Evolutionary conservation across 495 filamentous ascomycete genomes (phyloP), one percentile per base, ranked within the genome.

Genomic region (Penicillium ucsense): DNA sequence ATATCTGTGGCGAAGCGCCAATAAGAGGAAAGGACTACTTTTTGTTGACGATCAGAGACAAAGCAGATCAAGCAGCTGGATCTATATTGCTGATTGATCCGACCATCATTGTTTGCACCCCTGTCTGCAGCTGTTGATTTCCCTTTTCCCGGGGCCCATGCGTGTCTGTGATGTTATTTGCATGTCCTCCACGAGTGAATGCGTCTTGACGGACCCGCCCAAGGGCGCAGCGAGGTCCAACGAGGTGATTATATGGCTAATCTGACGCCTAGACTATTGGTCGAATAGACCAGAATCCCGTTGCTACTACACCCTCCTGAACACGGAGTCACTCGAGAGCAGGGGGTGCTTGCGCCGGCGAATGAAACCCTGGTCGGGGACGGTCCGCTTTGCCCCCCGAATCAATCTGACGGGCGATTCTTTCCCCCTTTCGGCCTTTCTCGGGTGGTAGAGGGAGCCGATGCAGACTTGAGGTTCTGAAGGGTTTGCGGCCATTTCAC

Each of bases 371-470:
- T 35, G 48, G 40, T 42, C 33, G 39, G n/a, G 31, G 41, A 27
- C 20, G 34, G 29, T 46, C 47, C 41, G 31, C 38, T 50, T 49
- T 33, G n/a, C 34, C 38, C 41, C 45, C 41, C 41, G 45, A 47
- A 38, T 8, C 37, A 53, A 44, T 50, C 56, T 56, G 47, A 56
- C 50, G 44, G 47, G 47, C 47, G 41, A 52, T 33, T 34, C 10
- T 31, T 42, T 31, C 8, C n/a, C 5, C 5, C 46, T 8, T 38
- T 35, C 43, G 47, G 43, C 35, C 36, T 40, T 31, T 55, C 39
- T 33, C 46, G 46, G 45, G 42, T 38, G 46, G 8, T 30, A 10
- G 8, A 20, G 38, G 29, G 37, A 37, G 46, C 39, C 39, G 34
- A 31, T 34, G 32, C 40, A 38, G 35, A 32, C 42, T 32, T 47